Percentiles rank a stretch among this genome's conserved stretches.
Evolutionary conservation across 1,139 yeast species (phyloP).

Genomic region (Nadsonia commutata): DNA sequence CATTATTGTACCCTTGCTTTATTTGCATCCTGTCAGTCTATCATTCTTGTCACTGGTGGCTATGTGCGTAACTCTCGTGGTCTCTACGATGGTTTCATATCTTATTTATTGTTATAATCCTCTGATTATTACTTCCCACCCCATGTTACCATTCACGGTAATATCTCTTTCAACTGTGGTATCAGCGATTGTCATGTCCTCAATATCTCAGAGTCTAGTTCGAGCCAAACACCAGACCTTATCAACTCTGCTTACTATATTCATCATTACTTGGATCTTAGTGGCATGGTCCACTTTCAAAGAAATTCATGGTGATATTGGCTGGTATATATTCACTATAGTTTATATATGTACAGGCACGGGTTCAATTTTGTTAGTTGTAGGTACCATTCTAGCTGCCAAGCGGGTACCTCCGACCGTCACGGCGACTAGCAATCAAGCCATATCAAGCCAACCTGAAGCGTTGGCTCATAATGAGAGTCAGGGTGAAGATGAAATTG

Average conservation of each 20-base stretch:
- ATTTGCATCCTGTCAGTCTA: slow-evolving; percentile 35
- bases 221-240: not conserved
- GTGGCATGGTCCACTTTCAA: not conserved
- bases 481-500: not conserved
- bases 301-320: not conserved
- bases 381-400: not conserved
- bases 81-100: slow-evolving; percentile 26
- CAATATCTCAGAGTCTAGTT: slow-evolving; percentile 24
- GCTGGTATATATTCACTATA: not conserved
- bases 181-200: slow-evolving; percentile 38
- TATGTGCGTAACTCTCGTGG: slow-evolving; percentile 29
- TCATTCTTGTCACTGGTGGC: slow-evolving; percentile 55
- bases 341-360: not conserved
- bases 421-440: not conserved
- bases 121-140: slow-evolving; percentile 43
- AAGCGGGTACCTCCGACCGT: not conserved
- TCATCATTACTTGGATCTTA: slow-evolving; percentile 1
- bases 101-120: slow-evolving; percentile 29
- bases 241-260: slow-evolving; percentile 1
- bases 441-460: not conserved
- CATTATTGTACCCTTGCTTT: slow-evolving; percentile 32
- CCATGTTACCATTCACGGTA: slow-evolving; percentile 45
- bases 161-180: slow-evolving; percentile 27
- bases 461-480: not conserved
- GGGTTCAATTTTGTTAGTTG: not conserved